Evolutionary conservation across 164 flowering plant genomes (phyloP).

Genomic region (Magnolia kwangsiensis): DNA sequence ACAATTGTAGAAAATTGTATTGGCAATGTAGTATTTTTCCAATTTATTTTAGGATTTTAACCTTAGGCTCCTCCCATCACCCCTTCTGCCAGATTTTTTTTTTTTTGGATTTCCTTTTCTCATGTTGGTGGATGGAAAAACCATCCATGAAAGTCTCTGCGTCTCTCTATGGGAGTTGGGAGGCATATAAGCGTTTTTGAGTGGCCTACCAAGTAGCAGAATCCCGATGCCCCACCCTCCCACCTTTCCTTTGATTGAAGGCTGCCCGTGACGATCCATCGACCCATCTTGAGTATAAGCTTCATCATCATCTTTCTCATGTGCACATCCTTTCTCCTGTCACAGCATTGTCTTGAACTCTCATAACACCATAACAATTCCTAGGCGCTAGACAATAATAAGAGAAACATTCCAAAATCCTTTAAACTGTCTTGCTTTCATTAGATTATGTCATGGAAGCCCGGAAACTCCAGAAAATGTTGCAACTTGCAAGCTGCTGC

Average conservation of each 20-base stretch:
- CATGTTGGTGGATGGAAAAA: neutral
- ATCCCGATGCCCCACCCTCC: slow-evolving; percentile 78
- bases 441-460: too few species aligned
- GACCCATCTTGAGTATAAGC: slow-evolving; percentile 71
- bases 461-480: too few species aligned
- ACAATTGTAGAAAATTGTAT: too few species aligned
- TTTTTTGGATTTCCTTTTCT: neutral
- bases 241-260: slow-evolving; percentile 53
- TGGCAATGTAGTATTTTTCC: too few species aligned
- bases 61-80: neutral
- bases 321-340: neutral
- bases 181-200: neutral
- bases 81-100: too few species aligned
- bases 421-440: too few species aligned
- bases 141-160: neutral
- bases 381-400: too few species aligned
- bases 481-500: too few species aligned
- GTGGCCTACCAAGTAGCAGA: slow-evolving; percentile 56
- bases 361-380: too few species aligned
- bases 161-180: neutral
- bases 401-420: too few species aligned
- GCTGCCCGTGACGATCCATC: slow-evolving; percentile 63
- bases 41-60: neutral
- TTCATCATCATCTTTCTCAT: slow-evolving; percentile 22
- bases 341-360: too few species aligned